Evolutionary conservation across 2,329 filamentous ascomycete species (phyloP).

Genomic region (Sclerotinia borealis): DNA sequence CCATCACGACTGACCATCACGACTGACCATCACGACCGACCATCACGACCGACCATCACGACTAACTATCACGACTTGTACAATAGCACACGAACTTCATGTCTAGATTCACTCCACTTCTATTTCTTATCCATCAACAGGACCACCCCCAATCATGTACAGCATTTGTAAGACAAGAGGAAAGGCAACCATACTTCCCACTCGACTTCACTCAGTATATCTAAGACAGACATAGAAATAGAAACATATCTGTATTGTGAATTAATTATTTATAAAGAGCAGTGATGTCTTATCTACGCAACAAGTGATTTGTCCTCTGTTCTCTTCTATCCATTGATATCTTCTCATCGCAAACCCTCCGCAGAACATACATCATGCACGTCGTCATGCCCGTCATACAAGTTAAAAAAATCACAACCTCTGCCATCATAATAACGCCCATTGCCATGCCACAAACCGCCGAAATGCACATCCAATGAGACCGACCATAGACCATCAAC

Average conservation of each 20-base stretch:
- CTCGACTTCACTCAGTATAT: not conserved
- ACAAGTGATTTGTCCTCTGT: not conserved
- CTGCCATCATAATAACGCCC: not conserved
- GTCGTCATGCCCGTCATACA: not conserved
- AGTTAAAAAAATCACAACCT: not conserved
- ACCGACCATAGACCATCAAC: not conserved
- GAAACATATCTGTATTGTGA: not conserved
- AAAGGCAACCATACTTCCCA: not conserved
- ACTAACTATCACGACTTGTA: not conserved
- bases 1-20: no score
- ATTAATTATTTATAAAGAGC: not conserved
- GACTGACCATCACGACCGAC: not conserved
- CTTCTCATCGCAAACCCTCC: not conserved
- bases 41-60: no score
- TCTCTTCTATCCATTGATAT: not conserved
- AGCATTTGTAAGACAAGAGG: constrained; percentile 8
- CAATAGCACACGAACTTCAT: constrained; percentile 3
- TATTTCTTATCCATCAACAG: not conserved
- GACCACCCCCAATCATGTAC: not conserved
- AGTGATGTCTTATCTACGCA: not conserved
- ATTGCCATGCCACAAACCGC: not conserved
- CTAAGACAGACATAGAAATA: not conserved
- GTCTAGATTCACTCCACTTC: not conserved
- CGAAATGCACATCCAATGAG: not conserved
- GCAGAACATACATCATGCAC: not conserved